Evolutionary conservation across 129 eudicot species (phyloP).

Genomic region (Helichrysum umbraculigerum): DNA sequence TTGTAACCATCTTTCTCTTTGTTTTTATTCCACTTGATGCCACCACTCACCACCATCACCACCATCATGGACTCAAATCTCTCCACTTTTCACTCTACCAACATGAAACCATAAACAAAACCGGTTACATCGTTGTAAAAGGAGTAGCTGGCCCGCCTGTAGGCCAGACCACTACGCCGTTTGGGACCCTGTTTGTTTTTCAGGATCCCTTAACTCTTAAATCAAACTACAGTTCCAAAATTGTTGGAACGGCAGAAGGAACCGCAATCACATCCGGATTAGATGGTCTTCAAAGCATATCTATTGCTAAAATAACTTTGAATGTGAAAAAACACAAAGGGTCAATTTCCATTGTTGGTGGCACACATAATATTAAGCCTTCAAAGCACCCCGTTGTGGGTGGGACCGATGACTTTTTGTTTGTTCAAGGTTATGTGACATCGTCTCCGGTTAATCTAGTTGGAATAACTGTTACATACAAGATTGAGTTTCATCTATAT

Average conservation of each 20-base stretch:
- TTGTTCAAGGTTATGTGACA: slow-evolving; percentile 61
- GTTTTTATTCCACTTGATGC: slow-evolving; percentile 34
- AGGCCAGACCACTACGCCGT: slow-evolving; percentile 50
- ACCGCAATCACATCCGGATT: slow-evolving; percentile 48
- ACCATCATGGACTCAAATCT: slow-evolving; percentile 40
- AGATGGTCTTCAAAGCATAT: slow-evolving; percentile 55
- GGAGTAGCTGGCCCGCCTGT: slow-evolving; percentile 47
- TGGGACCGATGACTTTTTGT: slow-evolving; percentile 62
- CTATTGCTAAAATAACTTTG: slow-evolving; percentile 40
- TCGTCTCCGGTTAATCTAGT: slow-evolving; percentile 46
- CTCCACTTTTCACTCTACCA: slow-evolving; percentile 51
- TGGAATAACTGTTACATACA: slow-evolving; percentile 48
- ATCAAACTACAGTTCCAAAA: slow-evolving; percentile 39
- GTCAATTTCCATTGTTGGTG: slow-evolving; percentile 48
- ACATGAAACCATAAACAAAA: slow-evolving; percentile 59
- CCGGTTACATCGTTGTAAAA: slow-evolving; percentile 43
- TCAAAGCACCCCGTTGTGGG: slow-evolving; percentile 57
- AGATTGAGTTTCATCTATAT: slow-evolving; percentile 51
- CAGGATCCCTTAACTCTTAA: slow-evolving; percentile 54
- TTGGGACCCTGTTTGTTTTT: slow-evolving; percentile 51
- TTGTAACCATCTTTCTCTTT: slow-evolving; percentile 25
- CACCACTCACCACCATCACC: slow-evolving; percentile 36
- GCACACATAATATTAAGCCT: slow-evolving; percentile 43
- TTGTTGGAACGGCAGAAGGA: slow-evolving; percentile 44
- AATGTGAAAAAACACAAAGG: slow-evolving; percentile 49